These are phyloP conservation scores for Pulveroboletus ridleyi DNA, from an alignment of 1,284 basidiomycete genomes.

Conservation along the genomic window DNA sequence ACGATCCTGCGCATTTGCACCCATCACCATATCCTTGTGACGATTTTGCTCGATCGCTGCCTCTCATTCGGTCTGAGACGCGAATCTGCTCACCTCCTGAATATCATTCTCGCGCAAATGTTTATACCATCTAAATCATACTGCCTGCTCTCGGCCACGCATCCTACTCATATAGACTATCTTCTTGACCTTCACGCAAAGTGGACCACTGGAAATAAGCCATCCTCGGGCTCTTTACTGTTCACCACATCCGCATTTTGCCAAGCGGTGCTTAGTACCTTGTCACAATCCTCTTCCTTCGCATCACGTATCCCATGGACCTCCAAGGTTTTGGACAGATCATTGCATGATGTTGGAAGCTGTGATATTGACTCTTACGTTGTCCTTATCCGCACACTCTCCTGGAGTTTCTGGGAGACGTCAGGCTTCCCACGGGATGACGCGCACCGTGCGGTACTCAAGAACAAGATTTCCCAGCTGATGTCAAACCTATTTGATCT, in stretches of 20 bases:
- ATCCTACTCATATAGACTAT: slow-evolving; percentile 50
- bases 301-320: slow-evolving; percentile 40
- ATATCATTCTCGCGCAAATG: slow-evolving; percentile 43
- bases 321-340: slow-evolving; percentile 43
- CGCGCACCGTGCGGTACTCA: slow-evolving; percentile 18
- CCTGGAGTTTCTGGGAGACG: slow-evolving; percentile 21
- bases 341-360: slow-evolving; percentile 36
- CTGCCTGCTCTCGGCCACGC: slow-evolving; percentile 38
- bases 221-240: slow-evolving; percentile 3
- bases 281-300: slow-evolving; percentile 22
- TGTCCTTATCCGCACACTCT: slow-evolving; percentile 22
- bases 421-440: slow-evolving; percentile 14
- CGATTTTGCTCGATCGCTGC: slow-evolving; percentile 53
- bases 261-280: slow-evolving; percentile 22
- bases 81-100: slow-evolving; percentile 52
- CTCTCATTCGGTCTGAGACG: slow-evolving; percentile 45
- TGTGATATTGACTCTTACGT: slow-evolving; percentile 35
- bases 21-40: slow-evolving; percentile 52
- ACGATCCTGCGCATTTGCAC: slow-evolving; percentile 52
- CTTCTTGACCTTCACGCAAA: slow-evolving; percentile 43
- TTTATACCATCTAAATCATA: slow-evolving; percentile 31
- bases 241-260: slow-evolving; percentile 40
- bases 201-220: slow-evolving; percentile 33
- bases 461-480: slow-evolving; percentile 30
- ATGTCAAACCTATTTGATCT: slow-evolving; percentile 33